These are phyloP conservation scores for Colletotrichum sp. DNA, from an alignment of 2,329 filamentous ascomycete species.

Conservation along the genomic window DNA sequence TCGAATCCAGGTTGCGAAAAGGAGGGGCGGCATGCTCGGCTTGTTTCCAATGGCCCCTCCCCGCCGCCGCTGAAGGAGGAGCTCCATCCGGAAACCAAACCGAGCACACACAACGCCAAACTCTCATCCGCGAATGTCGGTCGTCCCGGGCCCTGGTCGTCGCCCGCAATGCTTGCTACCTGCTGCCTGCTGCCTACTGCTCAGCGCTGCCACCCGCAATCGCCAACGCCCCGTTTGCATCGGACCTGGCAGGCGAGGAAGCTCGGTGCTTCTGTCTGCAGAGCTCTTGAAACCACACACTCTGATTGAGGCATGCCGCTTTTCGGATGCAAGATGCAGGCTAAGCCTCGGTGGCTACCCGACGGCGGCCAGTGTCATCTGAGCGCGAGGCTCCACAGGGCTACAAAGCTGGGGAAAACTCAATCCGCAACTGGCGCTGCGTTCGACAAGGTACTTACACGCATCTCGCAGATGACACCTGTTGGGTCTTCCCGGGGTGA, in stretches of 20 bases:
- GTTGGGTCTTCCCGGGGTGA: neutral
- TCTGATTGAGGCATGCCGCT: neutral
- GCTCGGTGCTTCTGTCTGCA: neutral
- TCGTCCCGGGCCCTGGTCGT: neutral
- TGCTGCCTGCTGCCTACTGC: neutral
- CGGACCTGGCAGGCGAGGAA: neutral
- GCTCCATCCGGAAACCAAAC: conserved; percentile 10
- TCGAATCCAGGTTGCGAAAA: neutral
- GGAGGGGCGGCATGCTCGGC: conserved; percentile 15
- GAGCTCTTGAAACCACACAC: conserved; percentile 14
- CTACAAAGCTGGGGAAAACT: conserved; percentile 9
- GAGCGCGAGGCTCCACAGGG: conserved; percentile 6
- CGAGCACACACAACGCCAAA: conserved; percentile 3
- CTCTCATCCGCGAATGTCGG: neutral
- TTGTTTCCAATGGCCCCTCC: neutral
- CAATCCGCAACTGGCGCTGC: neutral
- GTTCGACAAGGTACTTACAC: neutral
- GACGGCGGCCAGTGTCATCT: conserved; percentile 9
- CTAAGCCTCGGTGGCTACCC: conserved; percentile 10
- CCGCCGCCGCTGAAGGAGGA: neutral
- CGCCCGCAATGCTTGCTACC: neutral
- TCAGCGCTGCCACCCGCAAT: neutral
- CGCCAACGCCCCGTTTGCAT: neutral
- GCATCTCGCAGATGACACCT: neutral
- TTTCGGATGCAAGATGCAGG: conserved; percentile 6